These are phyloP conservation scores for Sarocladiaceae sp. DNA, from an alignment of 2,329 filamentous ascomycete species.

Conservation along the genomic window DNA sequence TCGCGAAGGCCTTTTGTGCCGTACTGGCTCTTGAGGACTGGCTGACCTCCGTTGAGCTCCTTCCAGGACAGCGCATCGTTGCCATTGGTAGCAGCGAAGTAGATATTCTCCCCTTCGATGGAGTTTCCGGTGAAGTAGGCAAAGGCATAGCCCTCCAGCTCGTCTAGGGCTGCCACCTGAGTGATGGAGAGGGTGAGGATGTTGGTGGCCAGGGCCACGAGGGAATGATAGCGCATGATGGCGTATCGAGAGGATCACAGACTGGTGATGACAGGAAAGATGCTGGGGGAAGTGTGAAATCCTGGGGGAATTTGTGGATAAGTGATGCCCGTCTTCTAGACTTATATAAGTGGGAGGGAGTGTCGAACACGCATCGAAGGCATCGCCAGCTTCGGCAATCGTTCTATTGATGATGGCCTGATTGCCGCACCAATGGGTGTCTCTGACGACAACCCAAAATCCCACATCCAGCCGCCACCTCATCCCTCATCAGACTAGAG, in stretches of 20 bases:
- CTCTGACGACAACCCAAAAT: too few relatives aligned
- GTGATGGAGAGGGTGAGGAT: background rate
- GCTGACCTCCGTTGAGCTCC: constrained; percentile 40
- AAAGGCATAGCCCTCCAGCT: constrained; percentile 41
- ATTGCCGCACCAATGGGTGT: too few relatives aligned
- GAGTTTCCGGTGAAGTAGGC: constrained; percentile 42
- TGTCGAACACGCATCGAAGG: too few relatives aligned
- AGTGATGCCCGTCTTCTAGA: too few relatives aligned
- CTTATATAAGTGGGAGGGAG: too few relatives aligned
- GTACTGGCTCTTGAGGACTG: constrained; percentile 36
- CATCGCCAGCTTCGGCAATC: too few relatives aligned
- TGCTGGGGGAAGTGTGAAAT: too few relatives aligned
- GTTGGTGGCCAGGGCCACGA: background rate
- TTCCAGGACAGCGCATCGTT: constrained; percentile 46
- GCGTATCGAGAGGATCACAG: background rate
- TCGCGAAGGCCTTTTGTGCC: constrained; percentile 46
- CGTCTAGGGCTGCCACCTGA: constrained; percentile 11
- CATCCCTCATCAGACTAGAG: too few relatives aligned
- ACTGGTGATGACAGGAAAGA: too few relatives aligned
- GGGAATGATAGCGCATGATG: background rate
- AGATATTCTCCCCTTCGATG: constrained; percentile 42
- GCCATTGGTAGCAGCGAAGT: constrained; percentile 43
- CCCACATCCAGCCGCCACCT: too few relatives aligned
- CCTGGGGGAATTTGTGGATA: too few relatives aligned
- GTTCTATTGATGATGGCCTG: too few relatives aligned